Base-by-base conservation (phyloP, 2,329 filamentous ascomycete genomes). In the Clarireedia paspali region DNA sequence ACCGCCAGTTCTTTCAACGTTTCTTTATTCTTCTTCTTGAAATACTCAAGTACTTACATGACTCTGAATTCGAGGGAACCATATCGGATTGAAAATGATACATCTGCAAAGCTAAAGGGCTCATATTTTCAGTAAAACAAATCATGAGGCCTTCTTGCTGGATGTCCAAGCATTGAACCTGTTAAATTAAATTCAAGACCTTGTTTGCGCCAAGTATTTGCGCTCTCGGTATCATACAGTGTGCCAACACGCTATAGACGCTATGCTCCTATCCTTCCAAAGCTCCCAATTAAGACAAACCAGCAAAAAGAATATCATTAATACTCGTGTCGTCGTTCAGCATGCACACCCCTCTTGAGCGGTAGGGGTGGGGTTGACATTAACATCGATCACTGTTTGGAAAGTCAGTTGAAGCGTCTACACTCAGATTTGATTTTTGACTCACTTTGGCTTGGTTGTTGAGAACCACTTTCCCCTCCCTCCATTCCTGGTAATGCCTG, bases 401-500 rank as follows among this genome's bases (percentile, higher is more conserved):
- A 17, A 15, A 56, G 26, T 55, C 45, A 55, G 53, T 47, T 9
- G 34, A 9, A 27, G 24, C n/a, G n/a, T 40, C 53, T 12, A 6
- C 10, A 3, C 12, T 34, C n/a, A 5, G n/a, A 34, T 6, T 47
- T 42, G 23, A 17, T 47, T 44, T 26, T 44, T 26, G 24, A 82
- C 87, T 68, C 77, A 94, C 89, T 95, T 75, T 92, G 89, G 71
- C 75, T 85, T 9, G 80, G 78, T 46, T 81, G 80, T 72, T 89
- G 86, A 58, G 84, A 85, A 65, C 87, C 85, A 65, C 86, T 84
- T 63, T 90, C 88, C 64, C 91, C 86, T 14, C 90, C 91, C 72
- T 99, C 94, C 94, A 99, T 97, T 23, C 94, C 94, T 6, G 94
- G 94, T 66, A 99, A 77, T 39, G 95, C 94, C 74, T 99, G 94